Evolutionary conservation across 2,329 filamentous ascomycete species (phyloP).

Genomic region (Clonostachys rhizophaga): DNA sequence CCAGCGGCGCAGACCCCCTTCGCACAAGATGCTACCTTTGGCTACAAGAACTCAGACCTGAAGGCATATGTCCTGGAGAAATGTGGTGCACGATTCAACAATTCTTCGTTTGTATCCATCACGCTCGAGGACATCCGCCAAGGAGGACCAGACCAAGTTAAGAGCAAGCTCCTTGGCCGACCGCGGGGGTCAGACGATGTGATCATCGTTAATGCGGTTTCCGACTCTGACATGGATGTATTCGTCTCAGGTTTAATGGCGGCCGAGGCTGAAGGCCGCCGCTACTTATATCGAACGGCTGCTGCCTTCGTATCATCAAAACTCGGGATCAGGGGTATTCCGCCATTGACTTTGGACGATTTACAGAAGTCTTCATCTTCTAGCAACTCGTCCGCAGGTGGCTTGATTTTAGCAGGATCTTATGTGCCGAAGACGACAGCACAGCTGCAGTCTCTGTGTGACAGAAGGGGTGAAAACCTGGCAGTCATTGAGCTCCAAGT

Average conservation of each 20-base stretch:
- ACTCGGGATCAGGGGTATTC: slow-evolving; percentile 44
- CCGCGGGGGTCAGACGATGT: slow-evolving; percentile 20
- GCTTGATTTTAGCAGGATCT: slow-evolving; percentile 49
- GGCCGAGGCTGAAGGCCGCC: slow-evolving; percentile 18
- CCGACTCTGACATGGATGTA: slow-evolving; percentile 50
- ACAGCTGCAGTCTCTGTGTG: slow-evolving; percentile 38
- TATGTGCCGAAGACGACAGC: slow-evolving; percentile 57
- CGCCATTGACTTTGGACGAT: slow-evolving; percentile 40
- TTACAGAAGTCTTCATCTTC: slow-evolving; percentile 20
- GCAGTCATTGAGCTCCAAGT: slow-evolving; percentile 42
- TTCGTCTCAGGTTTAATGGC: slow-evolving; percentile 42
- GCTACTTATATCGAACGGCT: slow-evolving; percentile 31
- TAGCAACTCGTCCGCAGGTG: slow-evolving; percentile 25
- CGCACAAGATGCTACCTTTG: slow-evolving; percentile 51
- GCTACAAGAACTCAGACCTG: slow-evolving; percentile 45
- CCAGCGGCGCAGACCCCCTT: slow-evolving; percentile 47
- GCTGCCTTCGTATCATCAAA: slow-evolving; percentile 39
- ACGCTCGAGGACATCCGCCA: slow-evolving; percentile 20
- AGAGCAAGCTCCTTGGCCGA: slow-evolving; percentile 12
- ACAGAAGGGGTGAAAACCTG: slow-evolving; percentile 29
- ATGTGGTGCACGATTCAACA: slow-evolving; percentile 20
- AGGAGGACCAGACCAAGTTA: slow-evolving; percentile 16
- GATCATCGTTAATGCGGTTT: slow-evolving; percentile 38
- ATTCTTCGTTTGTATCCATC: slow-evolving; percentile 15
- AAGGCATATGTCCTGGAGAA: slow-evolving; percentile 46